Evolutionary conservation across 345 rosid species (phyloP).

Genomic region (Hevea brasiliensis): DNA sequence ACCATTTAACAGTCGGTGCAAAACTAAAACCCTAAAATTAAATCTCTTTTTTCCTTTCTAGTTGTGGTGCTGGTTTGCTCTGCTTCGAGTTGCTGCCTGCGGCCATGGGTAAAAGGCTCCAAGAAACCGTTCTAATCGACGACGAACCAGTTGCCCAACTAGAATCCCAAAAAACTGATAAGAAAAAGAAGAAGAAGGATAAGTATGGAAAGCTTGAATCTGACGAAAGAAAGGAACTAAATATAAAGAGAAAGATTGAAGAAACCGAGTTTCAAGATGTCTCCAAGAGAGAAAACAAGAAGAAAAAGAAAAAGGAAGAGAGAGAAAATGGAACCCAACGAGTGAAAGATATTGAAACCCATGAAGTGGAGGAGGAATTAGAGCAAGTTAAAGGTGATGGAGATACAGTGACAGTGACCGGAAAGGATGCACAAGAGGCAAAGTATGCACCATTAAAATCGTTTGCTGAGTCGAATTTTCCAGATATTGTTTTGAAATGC

Average conservation of each 20-base stretch:
- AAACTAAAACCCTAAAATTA: slow-evolving; percentile 16
- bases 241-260: slow-evolving; percentile 31
- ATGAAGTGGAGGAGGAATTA: slow-evolving; percentile 15
- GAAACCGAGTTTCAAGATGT: slow-evolving; percentile 19
- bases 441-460: slow-evolving; percentile 59
- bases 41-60: neutral
- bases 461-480: slow-evolving; percentile 60
- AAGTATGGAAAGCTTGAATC: slow-evolving; percentile 32
- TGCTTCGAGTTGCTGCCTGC: neutral
- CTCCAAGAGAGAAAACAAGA: slow-evolving; percentile 25
- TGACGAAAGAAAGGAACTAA: slow-evolving; percentile 26
- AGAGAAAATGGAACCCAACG: slow-evolving; percentile 18
- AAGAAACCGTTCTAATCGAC: slow-evolving; percentile 24
- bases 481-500: slow-evolving; percentile 66
- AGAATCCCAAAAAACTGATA: neutral
- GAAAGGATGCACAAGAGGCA: slow-evolving; percentile 54
- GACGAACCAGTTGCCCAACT: slow-evolving; percentile 29
- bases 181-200: slow-evolving; percentile 35
- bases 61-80: neutral
- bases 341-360: neutral
- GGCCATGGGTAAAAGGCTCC: slow-evolving; percentile 42
- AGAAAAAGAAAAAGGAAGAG: slow-evolving; percentile 29
- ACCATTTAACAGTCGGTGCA: no score
- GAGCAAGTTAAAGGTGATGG: slow-evolving; percentile 33
- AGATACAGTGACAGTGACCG: slow-evolving; percentile 58